Evolutionary conservation across 1,284 basidiomycete genomes (phyloP), one percentile per base, ranked within the genome.

Genomic region (Phellinidium pouzarii): DNA sequence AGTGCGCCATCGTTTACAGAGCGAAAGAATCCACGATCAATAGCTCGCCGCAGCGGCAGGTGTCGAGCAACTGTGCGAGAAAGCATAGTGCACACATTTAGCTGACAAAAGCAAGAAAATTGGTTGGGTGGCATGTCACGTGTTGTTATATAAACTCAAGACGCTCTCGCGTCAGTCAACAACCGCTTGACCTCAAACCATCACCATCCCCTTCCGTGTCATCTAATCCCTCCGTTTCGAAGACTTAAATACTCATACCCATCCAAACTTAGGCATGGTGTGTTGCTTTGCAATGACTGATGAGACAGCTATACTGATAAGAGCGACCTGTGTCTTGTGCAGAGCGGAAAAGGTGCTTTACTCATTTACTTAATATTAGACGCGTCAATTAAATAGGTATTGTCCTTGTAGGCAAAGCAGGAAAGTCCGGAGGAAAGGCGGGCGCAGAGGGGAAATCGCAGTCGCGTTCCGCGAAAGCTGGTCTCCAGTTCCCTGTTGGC

Each of bases 401-500:
- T 9, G 36, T 3, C n/a, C 43, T 75, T 72, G 73, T 72, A 68
- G 75, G 73, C 60, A 76, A 76, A 74, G 72, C 65, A 29, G 78
- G 51, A 64, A 80, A 80, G 68, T 83, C 78, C 55, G 78, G 77
- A 62, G 79, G 79, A 65, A 70, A 75, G 41, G 71, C 74, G 61
- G 75, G 74, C 59, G 77, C 73, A 38, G 65, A 77, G 38, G 71
- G 65, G 61, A 81, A 82, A 66, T 68, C 78, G 9, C 74, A 82
- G 65, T 89, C 88, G 50, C 85, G 88, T 59, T 91, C 89, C 38
- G 79, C 86, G 62, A 92, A 91, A 73, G 79, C 79, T 59, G 87
- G 86, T 61, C 80, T 91, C 59, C 87, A 88, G 71, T 86, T 91
- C 81, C 89, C 88, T 57, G 90, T 92, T 68, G 89, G 90, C 78